Conservation (phyloP, 1,139 yeast species). For the Yamadazyma conglobata region DNA sequence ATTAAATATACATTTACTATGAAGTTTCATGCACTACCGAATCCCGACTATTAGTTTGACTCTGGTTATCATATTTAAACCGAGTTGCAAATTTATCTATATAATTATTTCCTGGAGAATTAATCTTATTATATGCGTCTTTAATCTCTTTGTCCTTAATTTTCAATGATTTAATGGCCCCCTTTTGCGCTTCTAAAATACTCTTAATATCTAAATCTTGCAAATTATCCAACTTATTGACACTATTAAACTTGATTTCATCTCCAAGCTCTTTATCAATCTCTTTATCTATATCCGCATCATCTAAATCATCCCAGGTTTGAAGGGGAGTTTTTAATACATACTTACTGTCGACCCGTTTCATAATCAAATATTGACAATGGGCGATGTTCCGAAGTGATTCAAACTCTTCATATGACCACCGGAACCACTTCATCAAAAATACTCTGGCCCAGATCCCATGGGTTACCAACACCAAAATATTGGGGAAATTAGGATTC, state of each 20-base stretch:
- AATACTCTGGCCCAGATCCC: conserved; percentile 94
- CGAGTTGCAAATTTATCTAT: conserved; percentile 15
- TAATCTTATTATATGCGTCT: conserved; percentile 28
- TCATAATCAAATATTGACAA: conserved; percentile 80
- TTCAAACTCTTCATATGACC: conserved; percentile 90
- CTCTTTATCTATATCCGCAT: conserved; percentile 36
- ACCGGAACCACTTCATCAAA: conserved; percentile 87
- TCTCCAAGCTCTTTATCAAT: conserved; percentile 39
- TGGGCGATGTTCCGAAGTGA: conserved; percentile 77
- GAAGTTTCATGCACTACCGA: too few relatives aligned
- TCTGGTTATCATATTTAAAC: conserved; percentile 29
- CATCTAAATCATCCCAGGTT: conserved; percentile 58
- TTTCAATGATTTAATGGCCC: conserved; percentile 37
- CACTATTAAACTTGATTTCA: conserved; percentile 42
- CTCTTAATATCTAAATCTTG: conserved; percentile 42
- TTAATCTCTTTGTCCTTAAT: conserved; percentile 37
- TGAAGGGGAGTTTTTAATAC: conserved; percentile 50
- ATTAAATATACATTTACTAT: too few relatives aligned
- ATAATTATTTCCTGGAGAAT: conserved; percentile 11
- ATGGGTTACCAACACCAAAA: conserved; percentile 81
- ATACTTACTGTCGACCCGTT: conserved; percentile 47
- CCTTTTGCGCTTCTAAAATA: conserved; percentile 43
- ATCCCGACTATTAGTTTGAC: conserved; percentile 25
- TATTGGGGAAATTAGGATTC: conserved; percentile 61
- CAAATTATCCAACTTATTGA: conserved; percentile 30